These are phyloP conservation scores for Nissolia schottii DNA, from an alignment of 306 rosid genomes.

Conservation along the genomic window DNA sequence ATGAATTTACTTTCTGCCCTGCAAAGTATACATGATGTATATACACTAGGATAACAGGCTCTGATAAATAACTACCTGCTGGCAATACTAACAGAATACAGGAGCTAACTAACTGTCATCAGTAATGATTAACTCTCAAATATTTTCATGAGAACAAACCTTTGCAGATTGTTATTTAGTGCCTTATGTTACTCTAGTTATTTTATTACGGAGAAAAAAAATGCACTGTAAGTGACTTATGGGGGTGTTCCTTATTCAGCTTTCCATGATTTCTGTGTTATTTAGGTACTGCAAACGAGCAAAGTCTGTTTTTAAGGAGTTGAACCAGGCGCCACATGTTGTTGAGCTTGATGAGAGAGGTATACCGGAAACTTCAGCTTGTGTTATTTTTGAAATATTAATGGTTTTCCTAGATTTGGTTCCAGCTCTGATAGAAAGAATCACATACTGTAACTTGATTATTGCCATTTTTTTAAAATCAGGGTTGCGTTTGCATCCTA, in stretches of 20 bases:
- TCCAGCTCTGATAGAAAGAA: background rate
- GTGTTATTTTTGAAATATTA: background rate
- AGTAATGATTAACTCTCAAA: background rate
- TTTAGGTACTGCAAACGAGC: slow-evolving; percentile 82
- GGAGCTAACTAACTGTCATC: background rate
- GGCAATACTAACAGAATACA: background rate
- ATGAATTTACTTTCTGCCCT: background rate
- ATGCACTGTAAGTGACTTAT: background rate
- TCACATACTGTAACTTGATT: slow-evolving; percentile 1
- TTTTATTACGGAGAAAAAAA: background rate
- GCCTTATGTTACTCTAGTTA: background rate
- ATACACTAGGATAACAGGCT: background rate
- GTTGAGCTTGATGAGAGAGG: slow-evolving; percentile 95
- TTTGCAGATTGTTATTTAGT: background rate
- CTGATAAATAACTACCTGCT: background rate
- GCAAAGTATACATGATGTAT: background rate
- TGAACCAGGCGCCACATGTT: slow-evolving; percentile 66
- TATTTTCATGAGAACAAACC: no score
- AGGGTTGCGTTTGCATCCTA: background rate
- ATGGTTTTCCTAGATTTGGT: background rate
- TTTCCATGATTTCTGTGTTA: slow-evolving; percentile 1
- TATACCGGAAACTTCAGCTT: slow-evolving; percentile 26
- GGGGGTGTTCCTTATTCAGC: background rate
- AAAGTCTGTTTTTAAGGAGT: slow-evolving; percentile 75
- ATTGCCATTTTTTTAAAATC: slow-evolving; percentile 8